These are phyloP conservation scores for Syzygium malaccense DNA, from an alignment of 441 rosid genomes.

Conservation along the genomic window DNA sequence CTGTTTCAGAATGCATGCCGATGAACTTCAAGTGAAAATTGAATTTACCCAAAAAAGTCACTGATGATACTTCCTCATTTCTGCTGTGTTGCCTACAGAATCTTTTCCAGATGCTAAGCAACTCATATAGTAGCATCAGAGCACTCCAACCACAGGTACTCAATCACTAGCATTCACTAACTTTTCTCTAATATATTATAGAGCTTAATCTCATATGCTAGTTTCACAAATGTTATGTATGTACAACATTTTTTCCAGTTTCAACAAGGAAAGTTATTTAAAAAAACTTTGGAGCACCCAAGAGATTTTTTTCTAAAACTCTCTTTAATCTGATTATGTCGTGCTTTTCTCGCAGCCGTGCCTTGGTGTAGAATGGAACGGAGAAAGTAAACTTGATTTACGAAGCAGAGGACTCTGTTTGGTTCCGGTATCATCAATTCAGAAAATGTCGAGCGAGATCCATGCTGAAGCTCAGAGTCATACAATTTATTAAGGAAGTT, in stretches of 20 bases:
- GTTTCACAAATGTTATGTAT: not conserved
- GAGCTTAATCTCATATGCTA: not conserved
- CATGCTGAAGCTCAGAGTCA: not conserved
- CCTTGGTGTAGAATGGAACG: conserved; percentile 12
- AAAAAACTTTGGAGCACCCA: not conserved
- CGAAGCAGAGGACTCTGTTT: conserved; percentile 53
- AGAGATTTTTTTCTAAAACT: not conserved
- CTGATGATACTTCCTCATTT: not conserved
- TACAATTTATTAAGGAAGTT: not conserved
- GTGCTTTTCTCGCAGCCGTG: not conserved
- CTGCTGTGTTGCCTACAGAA: conserved; percentile 5
- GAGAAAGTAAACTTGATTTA: conserved; percentile 19
- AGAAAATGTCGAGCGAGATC: conserved; percentile 14
- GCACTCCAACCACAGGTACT: conserved; percentile 28
- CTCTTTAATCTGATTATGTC: not conserved
- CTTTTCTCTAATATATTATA: not conserved
- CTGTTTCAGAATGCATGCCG: not conserved
- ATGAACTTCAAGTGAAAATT: not conserved
- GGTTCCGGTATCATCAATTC: conserved; percentile 34
- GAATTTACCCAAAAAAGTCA: not conserved
- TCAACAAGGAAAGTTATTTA: not conserved
- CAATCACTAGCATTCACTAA: not conserved
- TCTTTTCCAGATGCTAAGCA: conserved; percentile 30
- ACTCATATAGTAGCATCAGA: conserved; percentile 12
- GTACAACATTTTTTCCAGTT: not conserved